A percentile compares a stretch with the other conserved stretches of the same genome.
phyloP scores from a whole-genome alignment of 352 stramenopile genomes.

The Phytophthora chlamydospora region DNA sequence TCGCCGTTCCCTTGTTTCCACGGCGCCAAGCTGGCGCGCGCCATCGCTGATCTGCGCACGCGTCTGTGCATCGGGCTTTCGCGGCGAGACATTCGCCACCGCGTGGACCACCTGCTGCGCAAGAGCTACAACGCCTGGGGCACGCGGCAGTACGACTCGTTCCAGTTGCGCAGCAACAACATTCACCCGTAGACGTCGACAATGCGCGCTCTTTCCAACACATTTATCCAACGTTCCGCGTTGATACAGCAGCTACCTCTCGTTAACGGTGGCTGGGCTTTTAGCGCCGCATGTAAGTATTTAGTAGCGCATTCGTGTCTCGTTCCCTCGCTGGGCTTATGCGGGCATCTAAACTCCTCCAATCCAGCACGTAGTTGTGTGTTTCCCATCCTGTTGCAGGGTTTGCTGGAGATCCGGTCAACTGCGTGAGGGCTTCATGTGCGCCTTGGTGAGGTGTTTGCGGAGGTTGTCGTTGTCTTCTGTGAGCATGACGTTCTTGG shows the following conservation, averaged over 20 bases:
- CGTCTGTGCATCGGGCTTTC: slow-evolving; percentile 78
- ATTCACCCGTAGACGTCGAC: slow-evolving; percentile 67
- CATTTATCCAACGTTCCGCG: slow-evolving; percentile 21
- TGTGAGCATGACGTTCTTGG: slow-evolving; percentile 74
- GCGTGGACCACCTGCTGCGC: slow-evolving; percentile 82
- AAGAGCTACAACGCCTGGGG: slow-evolving; percentile 91
- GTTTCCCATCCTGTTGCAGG: neutral
- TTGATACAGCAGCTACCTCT: slow-evolving; percentile 13
- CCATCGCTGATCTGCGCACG: slow-evolving; percentile 67
- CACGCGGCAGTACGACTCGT: slow-evolving; percentile 91
- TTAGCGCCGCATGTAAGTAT: slow-evolving; percentile 31
- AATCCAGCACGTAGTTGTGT: slow-evolving; percentile 32
- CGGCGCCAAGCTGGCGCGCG: slow-evolving; percentile 54
- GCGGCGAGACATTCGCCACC: slow-evolving; percentile 63
- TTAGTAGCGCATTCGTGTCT: slow-evolving; percentile 26
- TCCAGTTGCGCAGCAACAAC: slow-evolving; percentile 91
- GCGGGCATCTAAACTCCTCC: neutral
- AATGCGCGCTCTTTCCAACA: slow-evolving; percentile 10
- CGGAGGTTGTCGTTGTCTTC: slow-evolving; percentile 67
- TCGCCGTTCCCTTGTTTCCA: slow-evolving; percentile 97
- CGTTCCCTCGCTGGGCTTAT: slow-evolving; percentile 18
- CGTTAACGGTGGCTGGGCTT: slow-evolving; percentile 16
- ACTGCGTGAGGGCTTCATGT: slow-evolving; percentile 9
- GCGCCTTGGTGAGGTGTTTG: slow-evolving; percentile 36
- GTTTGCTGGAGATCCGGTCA: slow-evolving; percentile 1